These are phyloP conservation scores for Globisporangium heterothallicum DNA, from an alignment of 352 stramenopile species.

Conservation along the genomic window DNA sequence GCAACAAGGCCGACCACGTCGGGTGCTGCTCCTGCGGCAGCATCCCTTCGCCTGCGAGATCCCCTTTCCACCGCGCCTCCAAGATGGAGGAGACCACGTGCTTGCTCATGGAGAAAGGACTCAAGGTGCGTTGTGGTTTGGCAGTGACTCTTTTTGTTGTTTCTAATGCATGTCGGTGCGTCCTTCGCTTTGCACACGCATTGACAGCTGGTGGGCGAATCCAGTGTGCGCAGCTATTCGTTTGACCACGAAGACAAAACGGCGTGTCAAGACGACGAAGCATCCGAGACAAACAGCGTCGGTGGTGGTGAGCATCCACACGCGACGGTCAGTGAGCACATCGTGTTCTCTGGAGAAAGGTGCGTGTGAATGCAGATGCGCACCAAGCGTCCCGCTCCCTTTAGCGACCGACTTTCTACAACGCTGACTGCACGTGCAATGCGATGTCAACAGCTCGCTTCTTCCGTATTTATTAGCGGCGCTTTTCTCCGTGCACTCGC, in stretches of 20 bases:
- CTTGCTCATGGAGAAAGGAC: constrained; percentile 26
- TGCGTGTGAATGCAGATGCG: constrained; percentile 3
- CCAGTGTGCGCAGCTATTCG: constrained; percentile 4
- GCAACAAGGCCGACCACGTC: constrained; percentile 21
- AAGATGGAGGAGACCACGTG: constrained; percentile 34
- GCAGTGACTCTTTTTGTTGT: too few relatives aligned
- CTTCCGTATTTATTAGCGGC: constrained; percentile 57
- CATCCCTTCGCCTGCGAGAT: constrained; percentile 17
- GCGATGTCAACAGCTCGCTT: too few relatives aligned
- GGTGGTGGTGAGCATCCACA: constrained; percentile 21
- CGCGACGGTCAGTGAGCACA: constrained; percentile 44
- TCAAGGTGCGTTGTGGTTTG: constrained; percentile 19
- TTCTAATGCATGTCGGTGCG: too few relatives aligned
- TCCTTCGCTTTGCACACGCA: not conserved
- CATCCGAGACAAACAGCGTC: not conserved
- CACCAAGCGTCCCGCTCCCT: not conserved
- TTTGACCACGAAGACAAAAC: constrained; percentile 8
- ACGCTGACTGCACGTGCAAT: too few relatives aligned
- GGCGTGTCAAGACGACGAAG: not conserved
- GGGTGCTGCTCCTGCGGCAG: constrained; percentile 28
- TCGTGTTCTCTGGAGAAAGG: constrained; percentile 55
- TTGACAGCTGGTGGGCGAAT: constrained; percentile 1
- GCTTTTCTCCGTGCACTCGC: constrained; percentile 62
- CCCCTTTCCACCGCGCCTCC: constrained; percentile 31
- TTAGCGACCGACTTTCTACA: not conserved